Base-by-base conservation (phyloP, 2,329 filamentous ascomycete genomes). In the Fusarium sp. region DNA sequence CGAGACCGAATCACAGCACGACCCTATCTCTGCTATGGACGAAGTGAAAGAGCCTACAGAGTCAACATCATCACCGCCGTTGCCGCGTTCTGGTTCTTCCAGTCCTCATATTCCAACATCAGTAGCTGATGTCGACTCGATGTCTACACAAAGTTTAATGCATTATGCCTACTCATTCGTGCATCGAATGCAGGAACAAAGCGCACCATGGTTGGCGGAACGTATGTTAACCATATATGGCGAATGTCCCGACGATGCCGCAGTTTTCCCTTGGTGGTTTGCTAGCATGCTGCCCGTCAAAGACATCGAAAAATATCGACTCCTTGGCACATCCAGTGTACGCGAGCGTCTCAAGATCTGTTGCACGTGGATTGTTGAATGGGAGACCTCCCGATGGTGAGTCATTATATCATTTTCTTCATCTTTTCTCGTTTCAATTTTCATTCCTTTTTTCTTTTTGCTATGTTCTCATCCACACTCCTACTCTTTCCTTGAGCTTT, bases 241-340 rank as follows among this genome's bases (percentile, higher is more conserved):
- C 14, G 87, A 91, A 58, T 90, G 90, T 20, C 94, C 93, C 0
- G 82, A 86, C 17, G 92, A 97, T 72, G 89, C 93, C 1, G 89
- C 89, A 4, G 77, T 88, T 2, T 96, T 97, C 69, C 92, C 94
- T 0, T 97, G 94, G 85, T 97, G 94, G 94, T 91, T 97, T 69
- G 94, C 91, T 11, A 92, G 88, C 73, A 89, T 96, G 20, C 78
- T 97, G 14, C 93, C 93, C 0, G 88, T 96, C 36, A 85, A 86
- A 15, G 91, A 96, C 24, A 81, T 88, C 26, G 91, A 96, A 72
- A 96, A 95, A 75, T 96, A 97, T 69, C 83, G 86, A 14, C 80
- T 97, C 20, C 79, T 97, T 15, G 83, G 83, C 14, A 91, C 90
- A 7, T 89, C 84, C 4, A 95, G 91, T 68, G 93, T 97, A 6